These are phyloP conservation scores for Penicillium salamii DNA, from an alignment of 495 filamentous ascomycete genomes.

Conservation along the genomic window DNA sequence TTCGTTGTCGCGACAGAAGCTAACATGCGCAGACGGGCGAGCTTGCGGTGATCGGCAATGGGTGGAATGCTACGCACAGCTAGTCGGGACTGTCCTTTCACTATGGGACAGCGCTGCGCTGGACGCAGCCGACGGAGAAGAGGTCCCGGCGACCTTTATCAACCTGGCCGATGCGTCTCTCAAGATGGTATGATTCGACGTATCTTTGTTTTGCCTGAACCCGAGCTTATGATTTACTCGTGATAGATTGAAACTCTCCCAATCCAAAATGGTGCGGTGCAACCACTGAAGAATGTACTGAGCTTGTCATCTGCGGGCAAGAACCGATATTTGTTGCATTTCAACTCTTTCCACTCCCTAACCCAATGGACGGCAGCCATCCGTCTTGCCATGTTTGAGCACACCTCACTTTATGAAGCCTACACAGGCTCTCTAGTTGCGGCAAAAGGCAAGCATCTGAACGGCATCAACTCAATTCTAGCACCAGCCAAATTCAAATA, in stretches of 20 bases:
- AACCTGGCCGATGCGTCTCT: constrained; percentile 97
- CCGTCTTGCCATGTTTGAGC: constrained; percentile 91
- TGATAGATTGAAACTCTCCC: constrained; percentile 83
- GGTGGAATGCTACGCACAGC: constrained; percentile 95
- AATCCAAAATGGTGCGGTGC: constrained; percentile 69
- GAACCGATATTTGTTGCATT: constrained; percentile 93
- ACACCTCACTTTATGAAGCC: constrained; percentile 88
- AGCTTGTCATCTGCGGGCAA: constrained; percentile 93
- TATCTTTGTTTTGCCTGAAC: background rate
- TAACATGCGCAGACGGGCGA: constrained; percentile 65
- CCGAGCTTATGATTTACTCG: constrained; percentile 8
- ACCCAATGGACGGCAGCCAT: constrained; percentile 97
- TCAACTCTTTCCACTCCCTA: constrained; percentile 89
- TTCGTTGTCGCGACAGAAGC: background rate
- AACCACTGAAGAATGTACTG: constrained; percentile 86
- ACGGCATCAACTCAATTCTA: constrained; percentile 84
- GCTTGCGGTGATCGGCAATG: constrained; percentile 83
- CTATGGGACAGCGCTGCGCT: constrained; percentile 94
- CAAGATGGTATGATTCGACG: constrained; percentile 70
- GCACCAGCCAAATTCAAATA: constrained; percentile 69
- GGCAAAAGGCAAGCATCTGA: constrained; percentile 84
- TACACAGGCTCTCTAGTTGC: constrained; percentile 96
- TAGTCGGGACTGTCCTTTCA: constrained; percentile 91
- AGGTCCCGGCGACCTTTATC: constrained; percentile 91
- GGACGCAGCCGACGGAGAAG: constrained; percentile 79